These are phyloP conservation scores for Stephania yunnanensis DNA, from an alignment of 164 flowering plant species.

Conservation along the genomic window DNA sequence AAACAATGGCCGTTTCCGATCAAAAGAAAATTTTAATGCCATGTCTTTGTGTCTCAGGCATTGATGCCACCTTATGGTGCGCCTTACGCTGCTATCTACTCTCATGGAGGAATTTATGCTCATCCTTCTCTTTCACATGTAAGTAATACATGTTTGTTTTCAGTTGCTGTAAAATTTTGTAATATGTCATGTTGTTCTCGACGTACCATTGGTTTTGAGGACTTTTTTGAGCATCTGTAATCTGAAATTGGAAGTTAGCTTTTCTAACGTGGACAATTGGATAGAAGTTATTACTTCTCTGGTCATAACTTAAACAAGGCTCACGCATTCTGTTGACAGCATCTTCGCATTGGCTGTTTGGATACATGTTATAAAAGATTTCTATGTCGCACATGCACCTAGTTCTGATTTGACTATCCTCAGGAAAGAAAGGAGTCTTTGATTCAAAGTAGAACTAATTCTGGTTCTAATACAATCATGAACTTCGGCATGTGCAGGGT, in stretches of 20 bases:
- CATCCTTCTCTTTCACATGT: slow-evolving; percentile 79
- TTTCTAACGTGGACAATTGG: background rate
- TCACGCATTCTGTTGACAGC: background rate
- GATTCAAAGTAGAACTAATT: background rate
- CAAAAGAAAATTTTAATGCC: background rate
- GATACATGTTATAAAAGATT: background rate
- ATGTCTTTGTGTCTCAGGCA: slow-evolving; percentile 36
- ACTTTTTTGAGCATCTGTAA: background rate
- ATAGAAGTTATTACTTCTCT: background rate
- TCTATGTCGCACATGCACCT: background rate
- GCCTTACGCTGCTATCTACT: slow-evolving; percentile 80
- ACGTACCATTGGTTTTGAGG: background rate
- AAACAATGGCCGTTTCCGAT: too few species aligned
- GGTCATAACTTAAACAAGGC: background rate
- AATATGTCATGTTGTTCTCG: background rate
- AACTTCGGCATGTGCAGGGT: slow-evolving; percentile 29
- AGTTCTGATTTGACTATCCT: background rate
- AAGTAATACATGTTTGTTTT: slow-evolving; percentile 26
- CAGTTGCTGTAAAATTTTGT: background rate
- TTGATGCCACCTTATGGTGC: slow-evolving; percentile 90
- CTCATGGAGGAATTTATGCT: slow-evolving; percentile 83
- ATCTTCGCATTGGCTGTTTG: background rate
- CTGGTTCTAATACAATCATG: slow-evolving; percentile 5
- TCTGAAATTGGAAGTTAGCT: background rate
- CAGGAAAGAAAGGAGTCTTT: background rate